Evolutionary conservation across 371 early-diverging fungal species (phyloP).

Genomic region (Mucor saturninus): DNA sequence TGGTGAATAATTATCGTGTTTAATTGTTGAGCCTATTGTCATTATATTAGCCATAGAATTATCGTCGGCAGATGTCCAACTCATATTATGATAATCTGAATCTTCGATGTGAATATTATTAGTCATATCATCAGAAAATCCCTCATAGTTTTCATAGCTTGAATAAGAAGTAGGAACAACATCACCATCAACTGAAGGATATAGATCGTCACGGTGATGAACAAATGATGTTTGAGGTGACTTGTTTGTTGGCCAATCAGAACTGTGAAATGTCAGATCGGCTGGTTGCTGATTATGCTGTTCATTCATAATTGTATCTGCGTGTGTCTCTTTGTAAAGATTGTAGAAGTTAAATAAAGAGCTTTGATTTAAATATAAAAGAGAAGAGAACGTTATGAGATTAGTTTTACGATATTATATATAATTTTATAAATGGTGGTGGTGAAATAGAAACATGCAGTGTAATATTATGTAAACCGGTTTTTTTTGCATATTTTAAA

Average conservation of each 20-base stretch:
- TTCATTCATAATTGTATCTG: slow-evolving; percentile 14
- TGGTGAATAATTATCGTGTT: not conserved
- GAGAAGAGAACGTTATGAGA: not conserved
- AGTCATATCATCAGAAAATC: not conserved
- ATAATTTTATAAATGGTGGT: not conserved
- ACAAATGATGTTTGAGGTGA: slow-evolving; percentile 2
- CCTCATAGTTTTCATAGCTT: slow-evolving; percentile 3
- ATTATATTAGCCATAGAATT: not conserved
- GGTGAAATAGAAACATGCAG: not conserved
- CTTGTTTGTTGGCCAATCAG: slow-evolving; percentile 17
- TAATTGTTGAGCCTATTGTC: not conserved
- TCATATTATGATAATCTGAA: not conserved
- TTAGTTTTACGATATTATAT: slow-evolving; percentile 3
- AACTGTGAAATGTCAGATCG: slow-evolving; percentile 6
- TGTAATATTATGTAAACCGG: slow-evolving; percentile 9
- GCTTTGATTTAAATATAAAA: not conserved
- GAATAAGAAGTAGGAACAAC: slow-evolving; percentile 2
- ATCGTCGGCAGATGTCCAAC: not conserved
- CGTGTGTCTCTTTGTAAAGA: slow-evolving; percentile 1
- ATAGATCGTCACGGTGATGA: not conserved
- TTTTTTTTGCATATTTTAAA: slow-evolving; percentile 6
- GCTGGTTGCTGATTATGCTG: not conserved
- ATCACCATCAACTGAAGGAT: not conserved
- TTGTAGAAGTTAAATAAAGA: slow-evolving; percentile 1
- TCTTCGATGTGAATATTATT: not conserved